phyloP scores from a whole-genome alignment of 2,329 filamentous ascomycete species.

The Aspergillus pseudoglaucus region DNA sequence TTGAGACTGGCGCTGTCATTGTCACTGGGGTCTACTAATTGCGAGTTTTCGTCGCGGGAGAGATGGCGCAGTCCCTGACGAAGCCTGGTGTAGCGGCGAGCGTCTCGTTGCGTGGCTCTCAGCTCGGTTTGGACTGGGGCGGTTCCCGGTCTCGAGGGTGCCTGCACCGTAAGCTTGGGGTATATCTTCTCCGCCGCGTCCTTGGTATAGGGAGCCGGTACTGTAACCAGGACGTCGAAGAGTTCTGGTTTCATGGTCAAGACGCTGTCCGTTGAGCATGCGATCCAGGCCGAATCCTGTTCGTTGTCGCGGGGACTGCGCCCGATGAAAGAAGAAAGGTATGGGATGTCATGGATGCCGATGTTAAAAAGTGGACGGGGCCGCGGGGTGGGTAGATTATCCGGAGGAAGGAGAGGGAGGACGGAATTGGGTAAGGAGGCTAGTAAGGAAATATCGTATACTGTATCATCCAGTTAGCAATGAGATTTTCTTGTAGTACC shows the following conservation, averaged over 20 bases:
- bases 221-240: constrained; percentile 82
- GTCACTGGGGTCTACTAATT: background rate
- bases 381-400: constrained; percentile 55
- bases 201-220: constrained; percentile 59
- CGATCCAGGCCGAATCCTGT: constrained; percentile 67
- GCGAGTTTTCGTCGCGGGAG: constrained; percentile 14
- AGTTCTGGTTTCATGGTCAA: constrained; percentile 77
- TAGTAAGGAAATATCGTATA: constrained; percentile 89
- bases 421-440: constrained; percentile 77
- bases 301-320: constrained; percentile 25
- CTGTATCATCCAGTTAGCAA: constrained; percentile 41
- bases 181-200: constrained; percentile 59
- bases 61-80: constrained; percentile 51
- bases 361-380: constrained; percentile 84
- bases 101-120: constrained; percentile 84
- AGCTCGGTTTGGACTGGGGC: constrained; percentile 38
- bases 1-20: constrained; percentile 7
- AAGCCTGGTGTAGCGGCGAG: constrained; percentile 69
- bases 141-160: constrained; percentile 51
- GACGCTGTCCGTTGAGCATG: constrained; percentile 92
- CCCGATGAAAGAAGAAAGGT: constrained; percentile 61
- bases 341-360: constrained; percentile 85
- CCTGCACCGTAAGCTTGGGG: constrained; percentile 63
- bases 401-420: constrained; percentile 59
- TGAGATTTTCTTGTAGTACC: background rate